Percentiles rank a stretch among this genome's conserved stretches.
Evolutionary conservation across 2,329 filamentous ascomycete species (phyloP).

Genomic region (Fulvia fulva): DNA sequence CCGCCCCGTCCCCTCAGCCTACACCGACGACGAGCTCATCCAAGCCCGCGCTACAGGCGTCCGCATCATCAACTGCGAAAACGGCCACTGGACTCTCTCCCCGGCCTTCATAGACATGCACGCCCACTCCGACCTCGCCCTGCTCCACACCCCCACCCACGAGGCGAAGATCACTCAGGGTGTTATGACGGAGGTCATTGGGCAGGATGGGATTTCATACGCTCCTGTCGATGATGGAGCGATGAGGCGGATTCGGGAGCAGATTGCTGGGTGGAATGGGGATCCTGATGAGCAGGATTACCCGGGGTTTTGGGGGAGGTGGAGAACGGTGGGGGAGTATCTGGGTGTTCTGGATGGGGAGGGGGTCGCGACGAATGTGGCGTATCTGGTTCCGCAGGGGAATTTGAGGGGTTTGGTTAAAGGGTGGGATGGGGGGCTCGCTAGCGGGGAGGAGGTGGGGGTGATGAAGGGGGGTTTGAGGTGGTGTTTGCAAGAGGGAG

Average conservation of each 20-base stretch:
- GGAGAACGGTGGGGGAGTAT: conserved; percentile 26
- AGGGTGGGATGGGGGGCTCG: conserved; percentile 23
- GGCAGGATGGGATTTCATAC: conserved; percentile 31
- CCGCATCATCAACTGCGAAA: conserved; percentile 25
- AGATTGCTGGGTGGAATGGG: conserved; percentile 31
- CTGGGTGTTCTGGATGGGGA: conserved; percentile 26
- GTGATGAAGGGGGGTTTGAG: conserved; percentile 23
- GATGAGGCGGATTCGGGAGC: conserved; percentile 25
- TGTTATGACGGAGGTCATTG: conserved; percentile 29
- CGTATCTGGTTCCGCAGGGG: conserved; percentile 29
- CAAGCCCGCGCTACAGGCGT: background rate
- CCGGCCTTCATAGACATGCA: conserved; percentile 33
- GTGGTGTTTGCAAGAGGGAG: conserved; percentile 23
- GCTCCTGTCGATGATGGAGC: conserved; percentile 23
- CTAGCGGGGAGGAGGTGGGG: conserved; percentile 22
- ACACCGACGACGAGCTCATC: background rate
- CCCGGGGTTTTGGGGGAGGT: conserved; percentile 26
- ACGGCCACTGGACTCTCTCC: conserved; percentile 25
- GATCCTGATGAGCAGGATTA: conserved; percentile 20
- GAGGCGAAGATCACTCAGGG: conserved; percentile 30
- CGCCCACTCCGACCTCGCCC: conserved; percentile 29
- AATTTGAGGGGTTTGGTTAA: conserved; percentile 29
- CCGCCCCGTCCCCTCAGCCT: background rate
- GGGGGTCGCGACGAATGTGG: conserved; percentile 26
- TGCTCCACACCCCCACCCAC: conserved; percentile 27